Base-by-base conservation (phyloP, 1,284 basidiomycete genomes). In the Phylloboletellus chloephorus region DNA sequence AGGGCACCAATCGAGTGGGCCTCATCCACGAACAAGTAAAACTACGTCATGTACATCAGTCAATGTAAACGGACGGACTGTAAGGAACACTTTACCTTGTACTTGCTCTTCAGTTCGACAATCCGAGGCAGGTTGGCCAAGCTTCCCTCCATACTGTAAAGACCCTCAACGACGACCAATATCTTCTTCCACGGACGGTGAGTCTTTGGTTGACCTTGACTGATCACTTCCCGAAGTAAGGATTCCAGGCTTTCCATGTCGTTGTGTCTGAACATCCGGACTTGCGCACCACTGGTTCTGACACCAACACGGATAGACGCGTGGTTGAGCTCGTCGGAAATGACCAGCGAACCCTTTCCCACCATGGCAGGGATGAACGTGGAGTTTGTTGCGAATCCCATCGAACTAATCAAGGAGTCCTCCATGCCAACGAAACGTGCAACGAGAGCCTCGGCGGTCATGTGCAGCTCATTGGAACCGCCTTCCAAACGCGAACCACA, bases 121-220 rank as follows among this genome's bases (percentile, higher is more conserved):
- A 99, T 71, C 9, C 61, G 73, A 1, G 94, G 94, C 37, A 99
- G 60, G 63, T 97, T 82, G 40, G 88, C 82, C 49, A 98, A 61
- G 6, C 89, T 93, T 17, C 95, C 96, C 66, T 99, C 95, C 96
- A 99, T 99, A 50, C 88, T 93, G 70, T 91, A 98, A 33, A 99
- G 66, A 3, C 95, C 95, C 64, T 99, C 95, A 24, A 98, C 92
- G 44, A 98, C 80, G 35, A 99, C 54, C 33, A 98, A 60, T 51
- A 99, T 98, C 74, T 97, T 98, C 73, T 96, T 97, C 95, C 95
- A 98, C 2, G 95, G 96, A 12, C 95, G 69, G 63, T 98, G 96
- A 0, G 93, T 98, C 67, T 93, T 86, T 2, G 95, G 93, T 65
- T 98, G 95, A 19, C 95, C 95, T 65, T 98, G 95, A 52, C 86